Evolutionary conservation across 176 grass and related monocot species (phyloP), one percentile per base, ranked within the genome.

Genomic region (Dactylis glomerata): DNA sequence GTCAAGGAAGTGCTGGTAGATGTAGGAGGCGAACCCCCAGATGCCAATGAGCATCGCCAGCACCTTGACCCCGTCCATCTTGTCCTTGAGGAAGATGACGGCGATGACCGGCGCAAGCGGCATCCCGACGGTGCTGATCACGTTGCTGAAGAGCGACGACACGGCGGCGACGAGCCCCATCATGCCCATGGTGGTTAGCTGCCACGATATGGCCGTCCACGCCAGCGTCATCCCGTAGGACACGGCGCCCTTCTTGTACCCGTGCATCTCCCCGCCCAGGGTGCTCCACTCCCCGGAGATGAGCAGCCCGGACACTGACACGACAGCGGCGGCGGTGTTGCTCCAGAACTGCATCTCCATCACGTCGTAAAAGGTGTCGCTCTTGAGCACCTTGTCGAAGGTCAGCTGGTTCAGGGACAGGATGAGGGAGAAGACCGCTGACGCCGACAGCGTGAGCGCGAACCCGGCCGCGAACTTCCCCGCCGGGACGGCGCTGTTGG

Each of bases 61-160:
- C 7, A 94, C 51, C 78, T 92, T 98, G 27, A 92, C 75, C 22
- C 93, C 89, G 68, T 94, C 78, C 88, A 96, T 90, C 41, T 73
- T 61, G 80, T 98, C 93, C 33, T 78, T 71, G 34, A 98, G 91
- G 85, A 98, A 88, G 45, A 98, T 85, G 6, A 92, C 91, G 3
- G 93, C 91, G 27, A 98, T 70, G 23, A 96, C 37, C 0, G 96
- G 93, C 33, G 84, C 44, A 15, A 98, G 52, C 33, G 89, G 91
- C 80, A 87, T 76, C n/a, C 46, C 91, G 17, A 94, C 42, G 0
- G 89, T 91, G 84, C 88, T 82, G 82, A 98, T 93, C 47, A 90
- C 89, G 87, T 98, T 98, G 58, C 93, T 89, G 84, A 98, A 98
- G n/a, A 98, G 72, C 22, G 93, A 93, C 15, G 96, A 98, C 49